Conservation (phyloP, 148 eudicot genomes). For the Salicornia ramosissima region DNA sequence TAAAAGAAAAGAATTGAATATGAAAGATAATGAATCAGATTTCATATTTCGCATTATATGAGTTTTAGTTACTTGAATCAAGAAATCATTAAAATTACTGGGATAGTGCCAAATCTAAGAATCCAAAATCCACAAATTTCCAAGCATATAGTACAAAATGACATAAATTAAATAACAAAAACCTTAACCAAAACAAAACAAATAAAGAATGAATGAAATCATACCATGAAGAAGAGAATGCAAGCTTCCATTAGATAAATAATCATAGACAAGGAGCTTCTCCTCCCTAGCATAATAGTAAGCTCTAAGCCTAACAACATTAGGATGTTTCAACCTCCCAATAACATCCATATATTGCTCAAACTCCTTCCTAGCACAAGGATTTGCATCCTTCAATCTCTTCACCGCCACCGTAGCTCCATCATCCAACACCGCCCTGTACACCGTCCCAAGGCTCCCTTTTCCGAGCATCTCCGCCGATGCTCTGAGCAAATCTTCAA, state of each 20-base stretch:
- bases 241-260: constrained; percentile 86
- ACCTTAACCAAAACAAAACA: background rate
- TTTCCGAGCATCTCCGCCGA: constrained; percentile 98
- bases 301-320: constrained; percentile 73
- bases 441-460: constrained; percentile 83
- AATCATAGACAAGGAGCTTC: constrained; percentile 82
- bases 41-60: constrained; percentile 8
- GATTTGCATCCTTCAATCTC: constrained; percentile 88
- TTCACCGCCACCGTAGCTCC: constrained; percentile 82
- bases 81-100: background rate
- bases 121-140: constrained; percentile 1
- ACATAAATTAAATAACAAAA: background rate
- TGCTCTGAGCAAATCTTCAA: constrained; percentile 80
- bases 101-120: constrained; percentile 4
- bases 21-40: background rate
- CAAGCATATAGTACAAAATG: constrained; percentile 3
- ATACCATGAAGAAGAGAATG: constrained; percentile 91
- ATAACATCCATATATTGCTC: constrained; percentile 92
- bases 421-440: constrained; percentile 78
- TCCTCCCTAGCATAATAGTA: constrained; percentile 86
- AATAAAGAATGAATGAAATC: constrained; percentile 3
- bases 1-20: background rate
- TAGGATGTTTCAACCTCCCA: constrained; percentile 76
- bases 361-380: constrained; percentile 88
- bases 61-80: background rate